Evolutionary conservation across 192 early-diverging fungal species (phyloP).

Genomic region (Podila minutissima): DNA sequence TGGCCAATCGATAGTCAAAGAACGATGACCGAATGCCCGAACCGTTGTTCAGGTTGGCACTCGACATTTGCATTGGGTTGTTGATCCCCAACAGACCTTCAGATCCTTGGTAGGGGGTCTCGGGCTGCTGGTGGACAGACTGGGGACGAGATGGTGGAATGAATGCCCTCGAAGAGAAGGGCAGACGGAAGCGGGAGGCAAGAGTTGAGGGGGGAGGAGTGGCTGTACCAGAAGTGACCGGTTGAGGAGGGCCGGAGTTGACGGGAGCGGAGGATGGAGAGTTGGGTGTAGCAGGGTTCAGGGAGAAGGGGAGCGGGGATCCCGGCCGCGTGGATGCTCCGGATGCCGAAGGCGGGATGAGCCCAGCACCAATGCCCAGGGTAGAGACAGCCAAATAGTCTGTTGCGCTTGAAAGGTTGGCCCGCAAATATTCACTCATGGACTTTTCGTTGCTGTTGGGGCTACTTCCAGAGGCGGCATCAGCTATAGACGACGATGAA

Average conservation of each 20-base stretch:
- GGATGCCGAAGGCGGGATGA: slow-evolving; percentile 27
- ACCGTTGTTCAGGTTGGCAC: slow-evolving; percentile 17
- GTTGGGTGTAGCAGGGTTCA: neutral
- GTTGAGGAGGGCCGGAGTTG: neutral
- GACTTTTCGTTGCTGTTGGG: slow-evolving; percentile 17
- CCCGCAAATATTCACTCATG: slow-evolving; percentile 19
- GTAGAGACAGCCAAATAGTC: slow-evolving; percentile 26
- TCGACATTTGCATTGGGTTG: slow-evolving; percentile 45
- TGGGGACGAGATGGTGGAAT: slow-evolving; percentile 40
- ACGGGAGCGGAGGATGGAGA: slow-evolving; percentile 15
- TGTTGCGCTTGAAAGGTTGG: slow-evolving; percentile 12
- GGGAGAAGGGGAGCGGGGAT: slow-evolving; percentile 6
- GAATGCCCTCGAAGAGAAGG: slow-evolving; percentile 45
- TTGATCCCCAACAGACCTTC: slow-evolving; percentile 30
- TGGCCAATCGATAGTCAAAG: slow-evolving; percentile 43
- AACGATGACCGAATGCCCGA: slow-evolving; percentile 42
- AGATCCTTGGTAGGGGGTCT: slow-evolving; percentile 4
- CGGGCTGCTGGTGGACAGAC: slow-evolving; percentile 28
- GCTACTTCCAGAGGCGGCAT: neutral
- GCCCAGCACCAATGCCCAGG: slow-evolving; percentile 29
- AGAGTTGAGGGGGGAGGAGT: slow-evolving; percentile 30
- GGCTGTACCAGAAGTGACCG: neutral
- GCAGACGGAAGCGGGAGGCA: slow-evolving; percentile 35
- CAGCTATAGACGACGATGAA: neutral
- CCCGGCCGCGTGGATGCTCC: slow-evolving; percentile 35